Conservation (phyloP, 495 filamentous ascomycete species). For the Talaromyces ruber region DNA sequence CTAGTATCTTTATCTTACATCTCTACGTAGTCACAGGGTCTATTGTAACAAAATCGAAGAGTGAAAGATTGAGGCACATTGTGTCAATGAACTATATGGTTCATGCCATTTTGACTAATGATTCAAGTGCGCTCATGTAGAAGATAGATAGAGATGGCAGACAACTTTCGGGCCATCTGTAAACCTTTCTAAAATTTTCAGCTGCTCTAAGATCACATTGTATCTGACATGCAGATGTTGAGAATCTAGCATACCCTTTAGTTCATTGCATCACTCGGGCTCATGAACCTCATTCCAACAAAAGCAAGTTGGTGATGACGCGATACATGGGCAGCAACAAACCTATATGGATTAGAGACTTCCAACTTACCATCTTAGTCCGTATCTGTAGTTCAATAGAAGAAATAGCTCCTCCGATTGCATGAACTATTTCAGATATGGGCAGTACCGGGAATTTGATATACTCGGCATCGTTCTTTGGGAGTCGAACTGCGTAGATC, state of each 20-base stretch:
- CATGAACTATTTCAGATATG: background rate
- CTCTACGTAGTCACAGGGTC: background rate
- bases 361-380: background rate
- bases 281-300: background rate
- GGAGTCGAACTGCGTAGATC: background rate
- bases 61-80: background rate
- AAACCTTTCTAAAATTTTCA: background rate
- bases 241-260: no score
- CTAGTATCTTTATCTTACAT: background rate
- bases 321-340: background rate
- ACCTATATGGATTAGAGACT: background rate
- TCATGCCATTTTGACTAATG: background rate
- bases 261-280: no score
- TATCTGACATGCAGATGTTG: no score
- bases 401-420: background rate
- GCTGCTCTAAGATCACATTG: background rate
- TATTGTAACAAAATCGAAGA: background rate
- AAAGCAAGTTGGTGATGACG: background rate
- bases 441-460: background rate
- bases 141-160: background rate
- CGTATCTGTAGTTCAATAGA: background rate
- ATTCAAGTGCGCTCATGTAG: background rate
- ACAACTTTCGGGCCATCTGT: background rate
- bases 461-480: background rate
- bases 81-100: background rate